Conservation (phyloP, 768 basidiomycete species). For the Neoboletus brunneissimus region DNA sequence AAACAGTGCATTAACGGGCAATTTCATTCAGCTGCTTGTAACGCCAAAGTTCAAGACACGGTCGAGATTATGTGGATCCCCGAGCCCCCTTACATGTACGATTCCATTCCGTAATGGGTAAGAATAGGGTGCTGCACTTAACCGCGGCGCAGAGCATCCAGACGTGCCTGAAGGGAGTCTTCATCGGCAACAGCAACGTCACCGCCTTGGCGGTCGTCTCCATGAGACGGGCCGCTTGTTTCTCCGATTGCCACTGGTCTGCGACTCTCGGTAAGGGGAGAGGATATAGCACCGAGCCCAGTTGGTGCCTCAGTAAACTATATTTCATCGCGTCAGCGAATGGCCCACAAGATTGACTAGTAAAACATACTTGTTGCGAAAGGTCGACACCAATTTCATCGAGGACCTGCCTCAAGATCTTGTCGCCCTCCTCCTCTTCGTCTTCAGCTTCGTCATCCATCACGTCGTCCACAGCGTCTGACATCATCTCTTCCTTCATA, state of each 20-base stretch:
- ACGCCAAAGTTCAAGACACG: not conserved
- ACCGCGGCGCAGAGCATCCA: conserved; percentile 83
- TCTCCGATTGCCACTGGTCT: conserved; percentile 88
- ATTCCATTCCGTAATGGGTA: conserved; percentile 8
- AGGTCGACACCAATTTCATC: conserved; percentile 95
- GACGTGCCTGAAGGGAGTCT: conserved; percentile 88
- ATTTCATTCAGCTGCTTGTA: not conserved
- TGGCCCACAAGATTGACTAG: not conserved
- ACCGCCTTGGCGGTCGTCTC: conserved; percentile 37
- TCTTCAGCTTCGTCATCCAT: conserved; percentile 93
- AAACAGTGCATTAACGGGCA: not conserved
- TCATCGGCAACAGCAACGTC: conserved; percentile 64
- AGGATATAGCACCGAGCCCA: conserved; percentile 58
- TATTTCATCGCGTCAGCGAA: conserved; percentile 10
- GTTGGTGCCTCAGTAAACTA: conserved; percentile 86
- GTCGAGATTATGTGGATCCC: conserved; percentile 2
- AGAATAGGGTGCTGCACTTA: conserved; percentile 29
- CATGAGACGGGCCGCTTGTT: conserved; percentile 33
- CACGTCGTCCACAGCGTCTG: conserved; percentile 94
- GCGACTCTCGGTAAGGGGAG: conserved; percentile 59
- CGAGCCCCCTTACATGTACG: conserved; percentile 2
- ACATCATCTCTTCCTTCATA: conserved; percentile 99
- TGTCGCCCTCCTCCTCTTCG: conserved; percentile 94
- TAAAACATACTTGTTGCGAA: conserved; percentile 67
- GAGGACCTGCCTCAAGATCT: conserved; percentile 91